These are phyloP conservation scores for Sequoiadendron giganteum DNA, from an alignment of 75 land plant species.

Conservation along the genomic window DNA sequence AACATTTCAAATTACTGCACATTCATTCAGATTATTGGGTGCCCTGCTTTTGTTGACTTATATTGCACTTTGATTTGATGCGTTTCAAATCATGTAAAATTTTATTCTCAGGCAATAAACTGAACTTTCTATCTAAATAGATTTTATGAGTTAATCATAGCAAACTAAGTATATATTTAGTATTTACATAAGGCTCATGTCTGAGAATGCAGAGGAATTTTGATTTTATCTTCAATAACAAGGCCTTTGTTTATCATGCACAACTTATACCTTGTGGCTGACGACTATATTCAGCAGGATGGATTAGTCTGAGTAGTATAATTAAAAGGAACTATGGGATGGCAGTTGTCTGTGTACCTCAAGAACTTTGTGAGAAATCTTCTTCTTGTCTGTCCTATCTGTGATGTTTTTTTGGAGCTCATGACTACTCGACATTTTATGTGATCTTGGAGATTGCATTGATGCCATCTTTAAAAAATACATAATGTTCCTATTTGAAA, in stretches of 20 bases:
- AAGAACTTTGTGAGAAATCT: not conserved
- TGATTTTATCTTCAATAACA: not conserved
- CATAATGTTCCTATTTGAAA: not conserved
- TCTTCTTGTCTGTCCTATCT: not conserved
- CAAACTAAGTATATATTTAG: not conserved
- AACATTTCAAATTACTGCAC: not conserved
- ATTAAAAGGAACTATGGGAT: not conserved
- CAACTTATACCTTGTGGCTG: not conserved
- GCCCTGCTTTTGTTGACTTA: not conserved
- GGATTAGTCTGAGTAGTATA: not conserved
- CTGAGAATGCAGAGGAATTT: not conserved
- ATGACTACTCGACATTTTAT: not conserved
- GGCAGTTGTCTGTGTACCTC: not conserved
- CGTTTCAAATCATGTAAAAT: not conserved
- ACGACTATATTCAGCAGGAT: not conserved
- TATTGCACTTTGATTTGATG: not conserved
- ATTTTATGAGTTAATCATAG: not conserved
- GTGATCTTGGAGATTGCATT: not conserved
- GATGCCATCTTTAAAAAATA: not conserved
- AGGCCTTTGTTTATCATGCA: not conserved
- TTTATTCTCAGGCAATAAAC: not conserved
- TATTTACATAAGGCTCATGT: not conserved
- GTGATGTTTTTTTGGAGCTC: not conserved
- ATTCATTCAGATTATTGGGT: not conserved
- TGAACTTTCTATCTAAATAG: not conserved